Base-by-base conservation (phyloP, 1,284 basidiomycete species). In the Cystobasidium sp. region DNA sequence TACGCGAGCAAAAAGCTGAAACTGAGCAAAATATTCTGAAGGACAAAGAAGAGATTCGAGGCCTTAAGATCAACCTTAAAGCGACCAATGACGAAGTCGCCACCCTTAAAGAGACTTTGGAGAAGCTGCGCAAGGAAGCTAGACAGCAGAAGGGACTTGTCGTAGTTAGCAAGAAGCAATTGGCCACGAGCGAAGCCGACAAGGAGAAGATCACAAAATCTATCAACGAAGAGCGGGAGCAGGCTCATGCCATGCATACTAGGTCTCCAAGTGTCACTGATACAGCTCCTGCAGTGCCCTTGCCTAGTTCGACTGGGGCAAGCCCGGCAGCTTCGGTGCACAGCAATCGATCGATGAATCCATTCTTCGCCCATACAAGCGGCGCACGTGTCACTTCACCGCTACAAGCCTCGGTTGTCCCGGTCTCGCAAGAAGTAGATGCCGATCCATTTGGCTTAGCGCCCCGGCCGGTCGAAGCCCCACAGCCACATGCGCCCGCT, bases 101-200 rank as follows among this genome's bases (percentile, higher is more conserved):
- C 58, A 82, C 84, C 8, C 82, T 91, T 70, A 94, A 91, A 83
- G 85, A 84, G 9, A 88, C 91, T 77, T 84, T 94, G 53, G 97
- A 98, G 82, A 95, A 93, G 84, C 82, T 89, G 61, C 94, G 90
- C 84, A 97, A 94, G 84, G 94, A 98, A 64, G 92, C 92, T 0
- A 90, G 97, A 81, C 93, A 97, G 82, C 94, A 98, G 83, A 97
- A 94, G 83, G 97, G 96, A 14, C 85, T 97, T 73, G 86, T 95
- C 16, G 94, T 94, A 3, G 97, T 99, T 81, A 91, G 92, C 9
- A 91, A 91, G 85, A 99, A 99, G 84, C 97, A 99, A 84, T 85
- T 99, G 24, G 88, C 87, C 16, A 89, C 91, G 0, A 91, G 92
- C 64, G 95, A 98, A 82, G 85, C 86, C 0, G 91, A 94, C 78